A percentile compares a stretch with the other conserved stretches of the same genome.
Conservation (phyloP, 768 basidiomycete species). For the Suillus alpinus region DNA sequence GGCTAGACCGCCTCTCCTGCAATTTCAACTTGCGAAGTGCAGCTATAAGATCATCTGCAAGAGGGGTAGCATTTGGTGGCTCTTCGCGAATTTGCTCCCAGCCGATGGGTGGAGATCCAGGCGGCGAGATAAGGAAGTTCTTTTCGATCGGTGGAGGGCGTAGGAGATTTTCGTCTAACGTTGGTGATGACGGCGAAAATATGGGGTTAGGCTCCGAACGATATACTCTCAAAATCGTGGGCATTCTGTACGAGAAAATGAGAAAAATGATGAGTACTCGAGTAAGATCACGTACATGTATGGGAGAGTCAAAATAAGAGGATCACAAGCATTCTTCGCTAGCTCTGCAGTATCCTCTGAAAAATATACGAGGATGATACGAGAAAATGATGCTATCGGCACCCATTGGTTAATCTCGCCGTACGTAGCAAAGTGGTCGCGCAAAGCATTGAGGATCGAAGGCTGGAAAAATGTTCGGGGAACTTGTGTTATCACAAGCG, state of each 20-base stretch:
- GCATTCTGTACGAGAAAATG: conserved; percentile 35
- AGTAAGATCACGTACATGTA: conserved; percentile 42
- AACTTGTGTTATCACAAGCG: conserved; percentile 76
- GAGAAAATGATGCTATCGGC: conserved; percentile 74
- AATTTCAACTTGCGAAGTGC: conserved; percentile 74
- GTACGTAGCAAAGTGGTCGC: conserved; percentile 68
- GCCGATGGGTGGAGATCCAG: conserved; percentile 94
- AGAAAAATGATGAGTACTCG: not conserved
- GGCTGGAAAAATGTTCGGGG: conserved; percentile 79
- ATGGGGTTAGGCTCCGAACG: conserved; percentile 72
- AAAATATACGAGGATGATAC: conserved; percentile 81
- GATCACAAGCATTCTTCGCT: conserved; percentile 67
- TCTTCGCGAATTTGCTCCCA: conserved; percentile 94
- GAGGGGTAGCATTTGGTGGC: conserved; percentile 77
- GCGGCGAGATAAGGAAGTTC: conserved; percentile 97
- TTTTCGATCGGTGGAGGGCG: conserved; percentile 79
- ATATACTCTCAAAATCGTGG: conserved; percentile 62
- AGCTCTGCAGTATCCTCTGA: conserved; percentile 59
- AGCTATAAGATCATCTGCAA: conserved; percentile 84
- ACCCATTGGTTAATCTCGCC: conserved; percentile 91
- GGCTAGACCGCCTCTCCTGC: conserved; percentile 36
- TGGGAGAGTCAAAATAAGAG: conserved; percentile 54
- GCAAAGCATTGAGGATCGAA: conserved; percentile 60
- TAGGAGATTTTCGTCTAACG: conserved; percentile 36
- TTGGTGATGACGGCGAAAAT: conserved; percentile 32